Evolutionary conservation across 2,329 filamentous ascomycete genomes (phyloP), one percentile per base, ranked within the genome.

Genomic region (Neospermospora avenae): DNA sequence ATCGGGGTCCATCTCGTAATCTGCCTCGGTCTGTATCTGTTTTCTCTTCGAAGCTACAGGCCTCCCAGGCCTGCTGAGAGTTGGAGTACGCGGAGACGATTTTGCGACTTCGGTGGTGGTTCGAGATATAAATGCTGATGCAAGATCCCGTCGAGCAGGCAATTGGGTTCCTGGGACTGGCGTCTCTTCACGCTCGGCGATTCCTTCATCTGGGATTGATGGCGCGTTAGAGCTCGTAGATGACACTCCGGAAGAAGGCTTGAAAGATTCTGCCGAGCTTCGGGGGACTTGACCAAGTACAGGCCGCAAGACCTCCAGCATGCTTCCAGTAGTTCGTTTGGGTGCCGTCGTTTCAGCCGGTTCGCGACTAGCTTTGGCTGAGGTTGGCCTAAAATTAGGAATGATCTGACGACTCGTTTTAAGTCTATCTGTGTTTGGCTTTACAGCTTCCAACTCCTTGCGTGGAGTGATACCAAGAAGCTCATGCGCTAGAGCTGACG

Each of bases 1-100:
- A n/a, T 55, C 55, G 10, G 60, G 52, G 42, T 59, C 55, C 8
- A 45, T 54, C 10, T 60, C 53, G 14, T 35, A 61, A 8, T 35
- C 46, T 20, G 11, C 46, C 20, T 52, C 44, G 4, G 44, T 57
- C 22, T 18, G 42, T 13, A 37, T 35, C 35, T 49, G 55, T 14
- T 48, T 57, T 24, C 42, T 52, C 45, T 52, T 58, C 8, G 22
- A 14, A 13, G 56, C 52, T 18, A 31, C 44, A 39, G 28, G 20
- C 20, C 22, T 49, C 11, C 20, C 24, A 1, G 55, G 22, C 16
- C 25, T 18, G 22, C 20, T 22, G 18, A 51, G 16, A 24, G 48
- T 51, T 8, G 55, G 34, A 3, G 39, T 34, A 6, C 42, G 55
- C 28, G 55, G 44, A 14, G 55, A 48, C 4, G 55, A 5, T 16